phyloP scores from a whole-genome alignment of 2,329 filamentous ascomycete genomes.

The Fusarium euwallaceae region DNA sequence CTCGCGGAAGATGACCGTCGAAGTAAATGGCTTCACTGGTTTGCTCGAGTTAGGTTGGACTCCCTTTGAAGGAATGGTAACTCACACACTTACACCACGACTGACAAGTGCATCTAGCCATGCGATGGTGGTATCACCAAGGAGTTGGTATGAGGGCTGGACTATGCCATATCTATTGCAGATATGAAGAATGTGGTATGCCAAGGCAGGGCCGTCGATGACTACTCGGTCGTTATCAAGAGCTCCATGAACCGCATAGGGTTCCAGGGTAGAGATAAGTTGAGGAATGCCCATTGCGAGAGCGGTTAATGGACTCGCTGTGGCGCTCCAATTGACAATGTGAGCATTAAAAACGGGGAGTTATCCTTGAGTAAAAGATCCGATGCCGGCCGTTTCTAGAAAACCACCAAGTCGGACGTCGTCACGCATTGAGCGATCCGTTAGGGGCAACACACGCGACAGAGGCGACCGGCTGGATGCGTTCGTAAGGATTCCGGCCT shows the following conservation, averaged over 20 bases:
- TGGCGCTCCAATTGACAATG: neutral
- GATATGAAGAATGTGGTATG: conserved; percentile 77
- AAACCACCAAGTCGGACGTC: neutral
- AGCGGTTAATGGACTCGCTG: neutral
- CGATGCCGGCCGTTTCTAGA: neutral
- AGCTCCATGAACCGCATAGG: conserved; percentile 60
- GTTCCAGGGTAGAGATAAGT: conserved; percentile 65
- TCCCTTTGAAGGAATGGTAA: neutral
- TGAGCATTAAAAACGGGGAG: neutral
- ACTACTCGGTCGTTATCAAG: conserved; percentile 61
- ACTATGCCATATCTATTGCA: conserved; percentile 65
- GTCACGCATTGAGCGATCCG: neutral
- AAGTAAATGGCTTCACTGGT: conserved; percentile 78
- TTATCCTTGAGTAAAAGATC: neutral
- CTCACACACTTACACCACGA: conserved; percentile 73
- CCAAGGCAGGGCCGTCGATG: conserved; percentile 84
- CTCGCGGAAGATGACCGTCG: conserved; percentile 81
- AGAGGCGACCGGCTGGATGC: neutral
- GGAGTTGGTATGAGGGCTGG: conserved; percentile 72
- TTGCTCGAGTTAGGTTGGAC: conserved; percentile 7
- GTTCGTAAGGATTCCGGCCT: neutral
- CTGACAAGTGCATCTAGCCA: conserved; percentile 73
- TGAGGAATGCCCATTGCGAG: conserved; percentile 70
- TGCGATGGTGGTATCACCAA: conserved; percentile 69
- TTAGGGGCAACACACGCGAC: neutral